A percentile compares a stretch with the other conserved stretches of the same genome.
Conservation (phyloP, 305 asterid species). For the Petunia hybrid region DNA sequence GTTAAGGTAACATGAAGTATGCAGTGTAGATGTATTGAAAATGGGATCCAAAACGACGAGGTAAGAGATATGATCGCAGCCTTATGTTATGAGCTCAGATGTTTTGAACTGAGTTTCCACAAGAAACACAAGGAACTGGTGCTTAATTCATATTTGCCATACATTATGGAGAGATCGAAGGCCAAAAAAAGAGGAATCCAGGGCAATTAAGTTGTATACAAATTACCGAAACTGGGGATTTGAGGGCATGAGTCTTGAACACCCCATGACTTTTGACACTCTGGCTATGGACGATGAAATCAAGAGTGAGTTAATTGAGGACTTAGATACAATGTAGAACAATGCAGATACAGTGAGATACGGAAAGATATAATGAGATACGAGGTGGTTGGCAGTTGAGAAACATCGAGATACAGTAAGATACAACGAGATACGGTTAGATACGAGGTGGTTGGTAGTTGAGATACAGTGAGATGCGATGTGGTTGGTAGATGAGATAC, state of each 20-base stretch:
- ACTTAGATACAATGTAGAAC: no score
- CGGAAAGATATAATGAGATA: no score
- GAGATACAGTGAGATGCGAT: no score
- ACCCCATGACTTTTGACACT: slow-evolving; percentile 43
- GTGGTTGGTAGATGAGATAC: no score
- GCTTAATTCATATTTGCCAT: slow-evolving; percentile 30
- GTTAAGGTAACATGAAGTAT: slow-evolving; percentile 20
- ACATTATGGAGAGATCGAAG: slow-evolving; percentile 32
- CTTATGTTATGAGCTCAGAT: slow-evolving; percentile 14
- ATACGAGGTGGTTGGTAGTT: no score
- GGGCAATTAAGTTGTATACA: slow-evolving; percentile 17
- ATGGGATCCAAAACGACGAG: background rate
- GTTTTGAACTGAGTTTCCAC: slow-evolving; percentile 32
- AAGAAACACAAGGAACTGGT: slow-evolving; percentile 31
- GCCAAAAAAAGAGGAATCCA: slow-evolving; percentile 2
- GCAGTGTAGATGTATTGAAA: slow-evolving; percentile 1
- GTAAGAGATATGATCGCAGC: slow-evolving; percentile 7
- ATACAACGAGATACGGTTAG: no score
- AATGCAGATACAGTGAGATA: no score
- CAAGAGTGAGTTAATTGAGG: slow-evolving; percentile 40
- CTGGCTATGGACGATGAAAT: slow-evolving; percentile 39
- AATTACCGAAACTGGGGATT: slow-evolving; percentile 11
- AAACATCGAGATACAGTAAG: no score
- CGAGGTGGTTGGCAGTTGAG: no score
- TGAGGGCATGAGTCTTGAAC: slow-evolving; percentile 29